Conservation (phyloP, 164 flowering plant species). For the Taxillus chinensis region DNA sequence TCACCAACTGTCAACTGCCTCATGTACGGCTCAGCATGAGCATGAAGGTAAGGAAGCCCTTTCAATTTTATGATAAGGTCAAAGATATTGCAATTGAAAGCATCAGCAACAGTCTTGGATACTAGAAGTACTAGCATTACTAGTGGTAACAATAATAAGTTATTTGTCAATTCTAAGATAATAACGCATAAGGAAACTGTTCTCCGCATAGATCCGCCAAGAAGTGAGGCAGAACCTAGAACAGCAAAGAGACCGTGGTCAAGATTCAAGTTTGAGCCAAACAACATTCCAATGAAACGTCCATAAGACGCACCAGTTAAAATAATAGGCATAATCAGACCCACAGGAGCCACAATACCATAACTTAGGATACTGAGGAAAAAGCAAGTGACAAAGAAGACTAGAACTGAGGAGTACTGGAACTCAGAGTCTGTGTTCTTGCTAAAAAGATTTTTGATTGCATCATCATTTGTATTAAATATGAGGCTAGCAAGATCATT, state of each 20-base stretch:
- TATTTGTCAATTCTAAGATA: slow-evolving; percentile 72
- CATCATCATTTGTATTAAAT: slow-evolving; percentile 90
- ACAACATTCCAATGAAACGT: slow-evolving; percentile 64
- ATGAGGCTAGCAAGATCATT: slow-evolving; percentile 95
- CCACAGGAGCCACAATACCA: slow-evolving; percentile 73
- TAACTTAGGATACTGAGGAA: slow-evolving; percentile 69
- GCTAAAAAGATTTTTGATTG: slow-evolving; percentile 81
- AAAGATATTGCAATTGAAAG: slow-evolving; percentile 61
- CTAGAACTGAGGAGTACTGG: slow-evolving; percentile 39
- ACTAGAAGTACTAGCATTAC: slow-evolving; percentile 83
- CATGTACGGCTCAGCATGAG: slow-evolving; percentile 90
- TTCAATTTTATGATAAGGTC: slow-evolving; percentile 64
- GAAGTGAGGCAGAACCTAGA: slow-evolving; percentile 85
- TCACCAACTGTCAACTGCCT: slow-evolving; percentile 70
- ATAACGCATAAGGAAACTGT: slow-evolving; percentile 85
- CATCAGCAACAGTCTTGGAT: slow-evolving; percentile 87
- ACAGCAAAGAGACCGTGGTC: slow-evolving; percentile 82
- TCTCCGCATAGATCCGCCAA: slow-evolving; percentile 88
- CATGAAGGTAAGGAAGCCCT: slow-evolving; percentile 77
- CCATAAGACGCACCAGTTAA: slow-evolving; percentile 88
- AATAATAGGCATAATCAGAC: slow-evolving; percentile 82
- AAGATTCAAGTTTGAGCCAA: slow-evolving; percentile 48
- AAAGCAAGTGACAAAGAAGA: slow-evolving; percentile 61
- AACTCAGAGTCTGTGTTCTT: slow-evolving; percentile 60
- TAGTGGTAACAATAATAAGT: slow-evolving; percentile 67